phyloP scores from a whole-genome alignment of 1,284 basidiomycete species.

The Stygiomarasmius scandens region DNA sequence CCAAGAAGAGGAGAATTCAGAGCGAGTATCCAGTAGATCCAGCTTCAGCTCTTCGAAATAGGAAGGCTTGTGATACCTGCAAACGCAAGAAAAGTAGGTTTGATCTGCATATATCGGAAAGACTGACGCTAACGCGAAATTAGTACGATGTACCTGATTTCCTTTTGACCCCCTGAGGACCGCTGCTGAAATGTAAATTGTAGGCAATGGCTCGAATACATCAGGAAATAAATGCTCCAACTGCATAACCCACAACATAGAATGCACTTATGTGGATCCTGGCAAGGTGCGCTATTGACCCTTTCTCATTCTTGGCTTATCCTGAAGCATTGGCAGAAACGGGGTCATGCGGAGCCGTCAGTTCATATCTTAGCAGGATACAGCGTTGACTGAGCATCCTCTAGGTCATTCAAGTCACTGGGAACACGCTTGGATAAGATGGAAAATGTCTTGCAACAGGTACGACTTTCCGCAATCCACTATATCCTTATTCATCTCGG shows the following conservation, averaged over 20 bases:
- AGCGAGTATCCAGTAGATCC: neutral
- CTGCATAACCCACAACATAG: conserved; percentile 71
- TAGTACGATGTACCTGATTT: conserved; percentile 56
- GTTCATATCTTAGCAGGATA: conserved; percentile 23
- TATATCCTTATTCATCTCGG: neutral
- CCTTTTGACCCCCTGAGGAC: too few species aligned
- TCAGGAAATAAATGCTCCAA: conserved; percentile 75
- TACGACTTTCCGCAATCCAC: neutral
- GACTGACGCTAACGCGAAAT: conserved; percentile 12
- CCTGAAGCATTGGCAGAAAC: conserved; percentile 51
- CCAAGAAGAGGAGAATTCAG: conserved; percentile 73
- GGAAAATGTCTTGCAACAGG: conserved; percentile 41
- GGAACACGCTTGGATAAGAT: conserved; percentile 74
- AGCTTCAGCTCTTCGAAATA: neutral
- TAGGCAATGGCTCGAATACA: conserved; percentile 67
- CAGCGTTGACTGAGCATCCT: neutral
- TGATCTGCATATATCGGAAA: neutral
- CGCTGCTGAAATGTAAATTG: too few species aligned
- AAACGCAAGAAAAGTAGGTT: conserved; percentile 72
- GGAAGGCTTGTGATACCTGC: conserved; percentile 75
- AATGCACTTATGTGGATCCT: conserved; percentile 79
- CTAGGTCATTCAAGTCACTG: conserved; percentile 71
- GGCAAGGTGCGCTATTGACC: conserved; percentile 55
- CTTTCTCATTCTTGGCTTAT: neutral
- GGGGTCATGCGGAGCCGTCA: conserved; percentile 84